phyloP scores from a whole-genome alignment of 139 green algal species.

The Chlorokybus atmophyticus region DNA sequence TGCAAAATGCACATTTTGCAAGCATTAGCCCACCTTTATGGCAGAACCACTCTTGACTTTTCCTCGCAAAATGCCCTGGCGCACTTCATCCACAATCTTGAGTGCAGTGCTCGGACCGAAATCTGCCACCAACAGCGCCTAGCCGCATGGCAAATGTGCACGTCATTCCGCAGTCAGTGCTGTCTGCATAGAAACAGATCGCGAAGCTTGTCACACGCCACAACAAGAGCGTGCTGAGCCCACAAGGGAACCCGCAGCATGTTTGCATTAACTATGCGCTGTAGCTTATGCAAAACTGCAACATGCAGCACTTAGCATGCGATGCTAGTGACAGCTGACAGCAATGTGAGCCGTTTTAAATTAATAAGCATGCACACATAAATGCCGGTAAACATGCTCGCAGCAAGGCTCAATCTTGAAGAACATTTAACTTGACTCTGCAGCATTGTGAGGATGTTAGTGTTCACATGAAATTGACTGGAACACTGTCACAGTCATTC shows the following conservation, averaged over 20 bases:
- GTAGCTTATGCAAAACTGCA: neutral
- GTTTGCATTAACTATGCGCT: neutral
- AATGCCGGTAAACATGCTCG: no score
- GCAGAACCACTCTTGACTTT: slow-evolving; percentile 54
- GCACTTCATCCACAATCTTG: slow-evolving; percentile 19
- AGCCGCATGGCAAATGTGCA: neutral
- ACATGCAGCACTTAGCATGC: neutral
- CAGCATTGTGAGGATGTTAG: neutral
- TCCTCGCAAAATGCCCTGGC: slow-evolving; percentile 10
- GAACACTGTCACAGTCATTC: no score
- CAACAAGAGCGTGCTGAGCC: no score
- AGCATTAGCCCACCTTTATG: slow-evolving; percentile 41
- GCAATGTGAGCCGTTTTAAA: no score
- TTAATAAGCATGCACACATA: no score
- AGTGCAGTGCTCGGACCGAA: slow-evolving; percentile 23
- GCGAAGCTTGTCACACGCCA: neutral
- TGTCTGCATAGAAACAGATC: neutral
- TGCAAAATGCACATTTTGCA: neutral
- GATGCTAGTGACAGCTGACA: no score
- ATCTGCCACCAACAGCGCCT: slow-evolving; percentile 21
- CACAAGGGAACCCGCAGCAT: no score
- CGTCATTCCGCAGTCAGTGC: neutral
- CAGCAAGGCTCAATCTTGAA: neutral
- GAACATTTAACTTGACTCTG: neutral
- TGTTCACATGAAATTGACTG: neutral